These are phyloP conservation scores for Aspergillus asperescens DNA, from an alignment of 495 filamentous ascomycete genomes.

Conservation along the genomic window DNA sequence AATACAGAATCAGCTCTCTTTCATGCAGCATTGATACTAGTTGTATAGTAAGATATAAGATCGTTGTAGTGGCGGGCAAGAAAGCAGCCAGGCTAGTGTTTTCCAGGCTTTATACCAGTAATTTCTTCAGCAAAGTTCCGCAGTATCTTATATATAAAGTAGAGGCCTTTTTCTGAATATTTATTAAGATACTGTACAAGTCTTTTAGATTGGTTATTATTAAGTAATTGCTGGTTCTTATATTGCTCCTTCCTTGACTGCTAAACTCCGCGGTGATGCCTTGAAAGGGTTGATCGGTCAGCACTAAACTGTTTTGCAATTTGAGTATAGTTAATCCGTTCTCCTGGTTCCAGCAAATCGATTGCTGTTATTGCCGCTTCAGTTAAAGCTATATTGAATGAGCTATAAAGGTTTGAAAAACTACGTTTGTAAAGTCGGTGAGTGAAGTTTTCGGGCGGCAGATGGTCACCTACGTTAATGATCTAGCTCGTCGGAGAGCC, in stretches of 20 bases:
- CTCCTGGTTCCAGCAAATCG: background rate
- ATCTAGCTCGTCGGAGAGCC: background rate
- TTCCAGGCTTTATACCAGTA: background rate
- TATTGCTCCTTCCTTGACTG: background rate
- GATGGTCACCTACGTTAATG: too few relatives aligned
- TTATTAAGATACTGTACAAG: too few relatives aligned
- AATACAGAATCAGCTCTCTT: background rate
- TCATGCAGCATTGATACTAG: background rate
- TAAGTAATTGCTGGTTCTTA: background rate
- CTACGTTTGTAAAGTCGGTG: too few relatives aligned
- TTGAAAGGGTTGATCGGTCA: background rate
- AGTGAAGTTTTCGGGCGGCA: too few relatives aligned
- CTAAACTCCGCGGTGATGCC: background rate
- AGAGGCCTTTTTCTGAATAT: background rate
- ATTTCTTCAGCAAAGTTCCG: conserved; percentile 1
- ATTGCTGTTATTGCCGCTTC: too few relatives aligned
- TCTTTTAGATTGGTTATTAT: background rate
- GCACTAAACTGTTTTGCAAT: background rate
- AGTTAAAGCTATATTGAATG: too few relatives aligned
- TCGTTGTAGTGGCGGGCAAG: background rate
- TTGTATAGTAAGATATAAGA: background rate
- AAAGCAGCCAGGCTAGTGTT: background rate
- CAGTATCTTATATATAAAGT: too few relatives aligned
- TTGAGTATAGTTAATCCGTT: background rate
- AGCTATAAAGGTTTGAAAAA: too few relatives aligned